phyloP scores from a whole-genome alignment of 192 early-diverging fungal genomes.

The Pilaira anomala region DNA sequence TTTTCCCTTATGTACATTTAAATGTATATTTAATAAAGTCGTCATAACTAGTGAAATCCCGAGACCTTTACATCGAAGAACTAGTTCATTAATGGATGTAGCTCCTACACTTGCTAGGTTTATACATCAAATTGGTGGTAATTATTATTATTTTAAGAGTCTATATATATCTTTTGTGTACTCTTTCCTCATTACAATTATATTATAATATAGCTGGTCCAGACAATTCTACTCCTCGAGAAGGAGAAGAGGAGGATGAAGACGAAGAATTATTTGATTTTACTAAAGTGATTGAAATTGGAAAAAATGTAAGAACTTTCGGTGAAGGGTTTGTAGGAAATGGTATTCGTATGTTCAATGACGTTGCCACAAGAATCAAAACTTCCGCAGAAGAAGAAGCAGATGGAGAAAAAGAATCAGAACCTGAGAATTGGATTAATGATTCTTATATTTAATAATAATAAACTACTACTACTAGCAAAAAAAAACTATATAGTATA shows the following conservation, averaged over 20 bases:
- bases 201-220: conserved; percentile 31
- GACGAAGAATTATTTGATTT: conserved; percentile 32
- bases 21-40: too few species aligned
- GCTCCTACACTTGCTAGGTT: conserved; percentile 20
- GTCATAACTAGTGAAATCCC: not conserved
- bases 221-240: not conserved
- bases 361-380: conserved; percentile 25
- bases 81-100: conserved; percentile 28
- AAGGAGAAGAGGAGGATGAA: conserved; percentile 16
- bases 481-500: too few species aligned
- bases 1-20: too few species aligned
- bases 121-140: conserved; percentile 26
- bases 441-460: too few species aligned
- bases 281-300: conserved; percentile 33
- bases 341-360: conserved; percentile 30
- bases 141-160: not conserved
- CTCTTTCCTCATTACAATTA: conserved; percentile 23
- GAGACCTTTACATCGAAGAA: conserved; percentile 6
- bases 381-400: not conserved
- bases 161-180: too few species aligned
- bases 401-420: not conserved
- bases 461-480: too few species aligned
- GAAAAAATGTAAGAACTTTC: conserved; percentile 24
- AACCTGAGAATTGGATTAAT: too few species aligned
- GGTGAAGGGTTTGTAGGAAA: conserved; percentile 28